A percentile compares a stretch with the other conserved stretches of the same genome.
These are phyloP conservation scores for Cystofilobasidium bisporidii DNA, from an alignment of 768 basidiomycete genomes.

Conservation along the genomic window DNA sequence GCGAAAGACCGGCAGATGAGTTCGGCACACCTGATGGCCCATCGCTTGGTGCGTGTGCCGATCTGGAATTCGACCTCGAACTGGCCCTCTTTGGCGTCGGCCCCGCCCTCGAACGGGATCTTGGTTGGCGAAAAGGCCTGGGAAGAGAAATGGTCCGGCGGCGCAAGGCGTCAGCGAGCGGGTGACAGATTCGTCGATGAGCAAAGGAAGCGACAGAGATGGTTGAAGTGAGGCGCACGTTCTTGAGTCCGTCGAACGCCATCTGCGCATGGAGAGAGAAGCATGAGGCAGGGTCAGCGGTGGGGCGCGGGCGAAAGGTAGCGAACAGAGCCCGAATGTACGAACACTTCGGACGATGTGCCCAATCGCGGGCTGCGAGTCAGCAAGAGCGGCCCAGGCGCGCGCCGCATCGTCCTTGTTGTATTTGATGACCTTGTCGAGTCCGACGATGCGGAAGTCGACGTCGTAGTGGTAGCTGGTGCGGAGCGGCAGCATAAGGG, in stretches of 20 bases:
- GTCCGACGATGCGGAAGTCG: neutral
- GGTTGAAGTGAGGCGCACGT: neutral
- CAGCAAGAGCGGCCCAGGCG: neutral
- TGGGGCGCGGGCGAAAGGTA: neutral
- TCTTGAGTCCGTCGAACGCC: constrained; percentile 3
- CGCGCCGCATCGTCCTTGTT: neutral
- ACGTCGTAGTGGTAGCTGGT: constrained; percentile 5
- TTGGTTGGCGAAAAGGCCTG: constrained; percentile 1
- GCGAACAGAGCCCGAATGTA: neutral
- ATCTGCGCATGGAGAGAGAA: neutral
- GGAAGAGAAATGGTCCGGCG: neutral
- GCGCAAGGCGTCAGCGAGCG: neutral
- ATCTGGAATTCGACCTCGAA: neutral
- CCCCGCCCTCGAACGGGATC: neutral
- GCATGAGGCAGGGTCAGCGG: no score
- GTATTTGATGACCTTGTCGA: neutral
- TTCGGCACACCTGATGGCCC: neutral
- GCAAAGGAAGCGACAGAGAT: neutral
- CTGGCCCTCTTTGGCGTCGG: neutral
- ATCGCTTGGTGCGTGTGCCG: neutral
- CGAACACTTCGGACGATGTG: neutral
- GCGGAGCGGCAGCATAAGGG: no score
- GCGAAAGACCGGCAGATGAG: no score
- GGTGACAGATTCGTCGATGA: no score
- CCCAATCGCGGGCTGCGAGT: neutral